Evolutionary conservation across 169 alveolate species (phyloP).

Genomic region (Cystoisospora suis): DNA sequence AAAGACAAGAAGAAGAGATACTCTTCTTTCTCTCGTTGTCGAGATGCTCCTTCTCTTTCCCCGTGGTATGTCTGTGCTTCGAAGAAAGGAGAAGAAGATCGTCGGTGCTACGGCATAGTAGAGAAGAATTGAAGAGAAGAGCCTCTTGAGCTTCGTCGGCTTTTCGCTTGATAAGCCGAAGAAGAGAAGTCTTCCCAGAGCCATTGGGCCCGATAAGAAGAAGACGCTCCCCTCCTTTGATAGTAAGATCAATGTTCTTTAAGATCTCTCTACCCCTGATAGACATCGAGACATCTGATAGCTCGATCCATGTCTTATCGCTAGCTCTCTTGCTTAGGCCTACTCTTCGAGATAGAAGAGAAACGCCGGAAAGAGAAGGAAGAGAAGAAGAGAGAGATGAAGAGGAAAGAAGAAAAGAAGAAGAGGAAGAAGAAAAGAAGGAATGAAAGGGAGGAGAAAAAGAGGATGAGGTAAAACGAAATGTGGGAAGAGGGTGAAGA

Average conservation of each 20-base stretch:
- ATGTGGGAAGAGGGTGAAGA: background rate
- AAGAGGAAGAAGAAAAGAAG: background rate
- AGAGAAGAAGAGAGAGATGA: background rate
- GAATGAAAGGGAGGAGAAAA: background rate
- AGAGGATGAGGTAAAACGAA: background rate
- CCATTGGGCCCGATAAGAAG: conserved; percentile 67
- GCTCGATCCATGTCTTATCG: background rate
- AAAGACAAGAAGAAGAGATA: too few relatives aligned
- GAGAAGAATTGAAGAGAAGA: too few relatives aligned
- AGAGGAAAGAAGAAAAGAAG: background rate
- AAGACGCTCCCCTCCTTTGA: conserved; percentile 21
- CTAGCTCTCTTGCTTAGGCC: background rate
- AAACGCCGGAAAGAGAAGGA: background rate
- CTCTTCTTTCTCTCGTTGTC: too few relatives aligned
- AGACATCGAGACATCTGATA: background rate
- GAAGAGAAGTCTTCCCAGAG: conserved; percentile 59
- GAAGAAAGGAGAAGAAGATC: too few relatives aligned
- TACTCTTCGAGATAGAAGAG: background rate
- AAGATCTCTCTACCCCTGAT: background rate
- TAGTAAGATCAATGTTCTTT: background rate
- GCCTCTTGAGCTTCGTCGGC: background rate
- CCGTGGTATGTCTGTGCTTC: too few relatives aligned
- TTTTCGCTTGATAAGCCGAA: conserved; percentile 46
- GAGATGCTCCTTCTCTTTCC: background rate
- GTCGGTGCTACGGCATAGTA: too few relatives aligned